Evolutionary conservation across 2,329 filamentous ascomycete genomes (phyloP).

Genomic region (Fusarium sambucinum): DNA sequence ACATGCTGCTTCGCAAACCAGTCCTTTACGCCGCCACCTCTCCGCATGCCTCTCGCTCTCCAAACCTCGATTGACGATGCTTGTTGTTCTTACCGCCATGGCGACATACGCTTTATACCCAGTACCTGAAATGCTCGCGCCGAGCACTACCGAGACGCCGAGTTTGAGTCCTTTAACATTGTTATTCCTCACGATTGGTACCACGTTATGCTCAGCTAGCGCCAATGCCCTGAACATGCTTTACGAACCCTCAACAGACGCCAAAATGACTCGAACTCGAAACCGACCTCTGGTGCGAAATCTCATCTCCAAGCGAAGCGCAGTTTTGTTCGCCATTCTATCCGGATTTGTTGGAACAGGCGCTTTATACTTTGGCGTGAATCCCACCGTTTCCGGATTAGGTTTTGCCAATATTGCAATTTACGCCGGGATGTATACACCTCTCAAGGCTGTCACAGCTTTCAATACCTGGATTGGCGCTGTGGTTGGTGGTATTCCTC

Average conservation of each 20-base stretch:
- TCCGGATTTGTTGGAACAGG: conserved; percentile 77
- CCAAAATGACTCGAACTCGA: conserved; percentile 91
- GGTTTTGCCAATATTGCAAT: conserved; percentile 87
- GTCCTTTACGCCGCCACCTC: conserved; percentile 73
- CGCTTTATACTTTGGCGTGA: conserved; percentile 88
- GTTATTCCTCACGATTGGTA: conserved; percentile 90
- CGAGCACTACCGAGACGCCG: conserved; percentile 74
- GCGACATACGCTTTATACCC: conserved; percentile 94
- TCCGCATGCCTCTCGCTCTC: conserved; percentile 89
- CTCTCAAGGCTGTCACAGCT: conserved; percentile 86
- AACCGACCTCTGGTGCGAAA: conserved; percentile 89
- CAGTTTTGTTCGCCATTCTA: conserved; percentile 81
- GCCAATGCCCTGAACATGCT: conserved; percentile 98
- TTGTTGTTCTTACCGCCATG: conserved; percentile 91
- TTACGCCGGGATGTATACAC: conserved; percentile 93
- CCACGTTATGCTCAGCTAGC: conserved; percentile 86
- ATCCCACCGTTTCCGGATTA: conserved; percentile 89
- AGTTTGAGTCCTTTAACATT: conserved; percentile 92
- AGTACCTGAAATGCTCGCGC: conserved; percentile 84
- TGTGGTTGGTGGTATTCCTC: conserved; percentile 91
- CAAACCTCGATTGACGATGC: conserved; percentile 93
- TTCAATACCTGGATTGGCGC: conserved; percentile 97
- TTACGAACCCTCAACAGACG: conserved; percentile 90
- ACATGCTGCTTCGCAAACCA: conserved; percentile 62
- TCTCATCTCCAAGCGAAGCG: conserved; percentile 77